These are phyloP conservation scores for Cyclotella cryptica DNA, from an alignment of 108 stramenopile genomes.

Conservation along the genomic window DNA sequence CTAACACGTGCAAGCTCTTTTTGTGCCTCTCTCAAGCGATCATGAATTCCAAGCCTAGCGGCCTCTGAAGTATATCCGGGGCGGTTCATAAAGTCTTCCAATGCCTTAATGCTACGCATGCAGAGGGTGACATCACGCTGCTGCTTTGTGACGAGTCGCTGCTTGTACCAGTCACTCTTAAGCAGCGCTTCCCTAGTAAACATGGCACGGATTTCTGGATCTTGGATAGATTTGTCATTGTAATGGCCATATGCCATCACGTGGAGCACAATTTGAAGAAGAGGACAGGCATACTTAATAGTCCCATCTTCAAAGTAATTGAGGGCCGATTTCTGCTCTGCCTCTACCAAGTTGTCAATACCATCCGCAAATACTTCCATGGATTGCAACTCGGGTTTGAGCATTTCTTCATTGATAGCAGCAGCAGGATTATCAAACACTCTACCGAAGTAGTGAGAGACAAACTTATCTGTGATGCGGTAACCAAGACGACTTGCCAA, in stretches of 20 bases:
- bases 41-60: conserved; percentile 48
- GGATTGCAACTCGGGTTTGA: conserved; percentile 62
- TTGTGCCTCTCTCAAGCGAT: conserved; percentile 49
- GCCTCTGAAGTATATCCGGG: conserved; percentile 60
- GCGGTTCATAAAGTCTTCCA: conserved; percentile 58
- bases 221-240: conserved; percentile 59
- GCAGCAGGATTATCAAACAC: conserved; percentile 68
- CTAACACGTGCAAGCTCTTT: conserved; percentile 51
- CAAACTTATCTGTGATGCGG: conserved; percentile 61
- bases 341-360: conserved; percentile 63
- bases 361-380: conserved; percentile 63
- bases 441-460: conserved; percentile 60
- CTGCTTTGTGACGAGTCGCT: conserved; percentile 63
- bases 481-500: conserved; percentile 63
- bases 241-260: conserved; percentile 73
- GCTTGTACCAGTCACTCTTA: conserved; percentile 67
- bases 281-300: conserved; percentile 64
- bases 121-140: conserved; percentile 51
- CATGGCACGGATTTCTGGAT: conserved; percentile 68
- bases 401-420: conserved; percentile 64
- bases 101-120: conserved; percentile 54
- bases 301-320: conserved; percentile 68
- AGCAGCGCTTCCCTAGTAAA: conserved; percentile 60
- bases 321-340: conserved; percentile 56
- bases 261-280: conserved; percentile 63